Conservation (phyloP, 2,329 filamentous ascomycete species). For the Ceratocystis harringtonii region DNA sequence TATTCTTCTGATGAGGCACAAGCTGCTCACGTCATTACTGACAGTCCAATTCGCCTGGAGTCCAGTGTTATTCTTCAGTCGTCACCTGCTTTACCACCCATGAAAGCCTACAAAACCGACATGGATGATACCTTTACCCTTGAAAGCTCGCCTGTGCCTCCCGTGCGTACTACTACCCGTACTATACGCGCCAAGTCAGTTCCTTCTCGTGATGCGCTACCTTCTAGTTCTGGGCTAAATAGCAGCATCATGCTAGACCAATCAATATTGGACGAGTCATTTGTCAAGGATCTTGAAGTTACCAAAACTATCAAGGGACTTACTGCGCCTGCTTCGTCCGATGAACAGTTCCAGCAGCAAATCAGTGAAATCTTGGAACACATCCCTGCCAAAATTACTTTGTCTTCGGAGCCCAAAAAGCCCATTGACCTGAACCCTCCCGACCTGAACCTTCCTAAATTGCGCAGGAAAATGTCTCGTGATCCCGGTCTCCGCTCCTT, state of each 20-base stretch:
- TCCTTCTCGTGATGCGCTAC: constrained; percentile 9
- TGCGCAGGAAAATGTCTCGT: constrained; percentile 28
- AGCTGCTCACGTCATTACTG: neutral
- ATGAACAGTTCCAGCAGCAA: constrained; percentile 62
- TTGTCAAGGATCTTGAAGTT: constrained; percentile 34
- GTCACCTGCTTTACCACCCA: constrained; percentile 10
- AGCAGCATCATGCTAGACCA: constrained; percentile 22
- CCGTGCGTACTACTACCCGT: constrained; percentile 7
- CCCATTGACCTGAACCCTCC: constrained; percentile 42
- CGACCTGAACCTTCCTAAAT: constrained; percentile 37
- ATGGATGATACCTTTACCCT: constrained; percentile 11
- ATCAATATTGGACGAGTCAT: constrained; percentile 22
- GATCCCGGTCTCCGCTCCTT: constrained; percentile 35
- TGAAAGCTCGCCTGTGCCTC: constrained; percentile 12
- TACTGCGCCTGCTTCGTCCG: constrained; percentile 23
- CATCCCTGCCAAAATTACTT: constrained; percentile 64
- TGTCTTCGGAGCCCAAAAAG: constrained; percentile 38
- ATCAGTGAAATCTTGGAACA: constrained; percentile 64
- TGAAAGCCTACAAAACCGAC: constrained; percentile 7
- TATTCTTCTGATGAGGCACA: constrained; percentile 5
- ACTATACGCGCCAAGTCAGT: constrained; percentile 11
- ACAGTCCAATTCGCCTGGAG: constrained; percentile 11
- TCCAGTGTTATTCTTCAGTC: constrained; percentile 11
- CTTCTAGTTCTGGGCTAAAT: neutral
- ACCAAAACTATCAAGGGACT: constrained; percentile 20